phyloP scores from a whole-genome alignment of 2,329 filamentous ascomycete genomes.

The Bertia moriformis region DNA sequence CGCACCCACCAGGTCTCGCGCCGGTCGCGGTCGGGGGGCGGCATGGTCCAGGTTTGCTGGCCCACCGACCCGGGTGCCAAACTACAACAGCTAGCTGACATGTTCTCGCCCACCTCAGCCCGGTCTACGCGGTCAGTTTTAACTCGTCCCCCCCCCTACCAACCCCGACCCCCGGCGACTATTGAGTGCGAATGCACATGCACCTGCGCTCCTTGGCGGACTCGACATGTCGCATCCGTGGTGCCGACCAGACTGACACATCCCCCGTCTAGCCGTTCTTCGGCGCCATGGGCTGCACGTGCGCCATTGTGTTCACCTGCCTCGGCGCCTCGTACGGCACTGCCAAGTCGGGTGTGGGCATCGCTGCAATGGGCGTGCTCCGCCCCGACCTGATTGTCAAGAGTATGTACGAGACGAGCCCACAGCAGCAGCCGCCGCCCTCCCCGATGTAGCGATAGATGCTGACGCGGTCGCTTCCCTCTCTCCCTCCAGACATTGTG shows the following conservation, averaged over 20 bases:
- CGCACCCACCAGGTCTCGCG: too few relatives aligned
- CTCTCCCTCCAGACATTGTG: constrained; percentile 70
- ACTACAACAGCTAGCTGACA: too few relatives aligned
- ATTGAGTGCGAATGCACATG: not conserved
- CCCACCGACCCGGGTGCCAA: too few relatives aligned
- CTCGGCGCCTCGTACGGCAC: constrained; percentile 96
- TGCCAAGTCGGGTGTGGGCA: constrained; percentile 97
- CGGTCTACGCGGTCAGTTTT: constrained; percentile 93
- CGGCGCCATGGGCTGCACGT: constrained; percentile 91
- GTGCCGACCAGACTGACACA: constrained; percentile 17
- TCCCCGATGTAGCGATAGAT: not conserved
- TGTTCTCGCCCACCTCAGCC: too few relatives aligned
- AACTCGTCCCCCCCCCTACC: constrained; percentile 5
- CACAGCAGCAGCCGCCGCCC: constrained; percentile 2
- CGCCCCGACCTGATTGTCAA: constrained; percentile 97
- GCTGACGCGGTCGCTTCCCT: not conserved
- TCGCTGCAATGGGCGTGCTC: constrained; percentile 94
- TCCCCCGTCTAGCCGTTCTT: constrained; percentile 59
- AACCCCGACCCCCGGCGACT: constrained; percentile 1
- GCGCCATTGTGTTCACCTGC: constrained; percentile 90
- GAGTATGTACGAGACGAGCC: too few relatives aligned
- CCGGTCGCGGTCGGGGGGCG: too few relatives aligned
- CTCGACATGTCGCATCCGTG: not conserved
- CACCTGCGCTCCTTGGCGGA: not conserved
- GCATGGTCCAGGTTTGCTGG: too few relatives aligned